Evolutionary conservation across 164 flowering plant genomes (phyloP).

Genomic region (Brasenia schreberi): DNA sequence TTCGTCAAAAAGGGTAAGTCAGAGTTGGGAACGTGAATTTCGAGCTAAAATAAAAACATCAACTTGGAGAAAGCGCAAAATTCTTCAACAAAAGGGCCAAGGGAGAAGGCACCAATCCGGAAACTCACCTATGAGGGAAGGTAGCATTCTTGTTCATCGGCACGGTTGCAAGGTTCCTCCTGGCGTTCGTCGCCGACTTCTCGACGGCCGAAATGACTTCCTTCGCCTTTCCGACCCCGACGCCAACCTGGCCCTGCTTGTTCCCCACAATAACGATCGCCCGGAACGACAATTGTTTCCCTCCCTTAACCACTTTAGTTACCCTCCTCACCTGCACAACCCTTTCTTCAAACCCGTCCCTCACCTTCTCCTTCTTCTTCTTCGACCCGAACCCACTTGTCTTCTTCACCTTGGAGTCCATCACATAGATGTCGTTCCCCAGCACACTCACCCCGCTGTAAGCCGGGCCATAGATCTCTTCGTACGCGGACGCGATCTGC

Average conservation of each 20-base stretch:
- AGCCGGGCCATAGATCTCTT: slow-evolving; percentile 82
- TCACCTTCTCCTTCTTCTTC: slow-evolving; percentile 40
- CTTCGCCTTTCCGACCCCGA: slow-evolving; percentile 86
- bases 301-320: slow-evolving; percentile 97
- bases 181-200: slow-evolving; percentile 64
- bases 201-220: slow-evolving; percentile 73
- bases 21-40: no score
- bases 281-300: slow-evolving; percentile 75
- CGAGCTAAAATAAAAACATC: no score
- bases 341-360: slow-evolving; percentile 86
- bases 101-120: background rate
- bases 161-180: slow-evolving; percentile 61
- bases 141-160: slow-evolving; percentile 86
- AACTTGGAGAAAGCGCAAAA: no score
- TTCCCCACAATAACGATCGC: slow-evolving; percentile 88
- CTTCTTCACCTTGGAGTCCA: slow-evolving; percentile 67
- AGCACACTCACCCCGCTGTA: slow-evolving; percentile 58
- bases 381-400: slow-evolving; percentile 34
- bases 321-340: slow-evolving; percentile 93
- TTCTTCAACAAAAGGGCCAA: background rate
- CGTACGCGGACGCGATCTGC: slow-evolving; percentile 66
- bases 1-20: no score
- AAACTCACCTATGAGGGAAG: slow-evolving; percentile 72
- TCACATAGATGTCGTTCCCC: slow-evolving; percentile 56
- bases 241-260: slow-evolving; percentile 84